phyloP scores from a whole-genome alignment of 2,329 filamentous ascomycete species.

The Botryotinia narcissicola region DNA sequence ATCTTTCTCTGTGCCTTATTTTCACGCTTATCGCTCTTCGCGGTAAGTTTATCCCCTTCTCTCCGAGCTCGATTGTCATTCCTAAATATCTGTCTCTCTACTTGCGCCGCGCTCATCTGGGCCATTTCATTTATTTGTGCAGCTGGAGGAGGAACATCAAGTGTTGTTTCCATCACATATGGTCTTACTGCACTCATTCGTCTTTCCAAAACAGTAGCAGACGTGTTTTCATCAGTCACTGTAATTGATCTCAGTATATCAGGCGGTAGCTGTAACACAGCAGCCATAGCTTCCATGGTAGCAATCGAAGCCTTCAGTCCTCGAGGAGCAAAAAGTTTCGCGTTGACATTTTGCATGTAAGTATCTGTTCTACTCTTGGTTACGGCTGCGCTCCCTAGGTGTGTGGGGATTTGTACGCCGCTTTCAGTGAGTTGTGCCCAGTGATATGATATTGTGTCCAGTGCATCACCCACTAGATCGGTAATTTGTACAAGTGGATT shows the following conservation, averaged over 20 bases:
- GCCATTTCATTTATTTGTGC: slow-evolving; percentile 24
- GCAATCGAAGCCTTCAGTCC: slow-evolving; percentile 37
- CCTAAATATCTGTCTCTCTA: slow-evolving; percentile 28
- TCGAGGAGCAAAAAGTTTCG: slow-evolving; percentile 37
- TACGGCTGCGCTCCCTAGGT: slow-evolving; percentile 30
- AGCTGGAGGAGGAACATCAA: slow-evolving; percentile 23
- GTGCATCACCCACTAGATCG: slow-evolving; percentile 29
- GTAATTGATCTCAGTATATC: slow-evolving; percentile 29
- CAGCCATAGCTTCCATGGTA: slow-evolving; percentile 32
- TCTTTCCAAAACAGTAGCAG: slow-evolving; percentile 25
- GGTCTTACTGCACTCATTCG: slow-evolving; percentile 10
- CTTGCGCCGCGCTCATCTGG: slow-evolving; percentile 34
- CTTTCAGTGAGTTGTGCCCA: slow-evolving; percentile 28
- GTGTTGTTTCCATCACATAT: slow-evolving; percentile 15
- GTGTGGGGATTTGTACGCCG: slow-evolving; percentile 29
- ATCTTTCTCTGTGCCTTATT: neutral
- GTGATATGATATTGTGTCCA: slow-evolving; percentile 37
- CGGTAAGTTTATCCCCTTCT: slow-evolving; percentile 22
- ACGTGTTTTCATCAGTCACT: slow-evolving; percentile 21
- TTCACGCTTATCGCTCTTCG: neutral
- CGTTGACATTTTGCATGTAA: slow-evolving; percentile 38
- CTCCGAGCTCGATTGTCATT: slow-evolving; percentile 34
- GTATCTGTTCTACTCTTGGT: slow-evolving; percentile 34
- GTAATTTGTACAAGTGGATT: slow-evolving; percentile 36
- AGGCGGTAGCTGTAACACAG: slow-evolving; percentile 30